Percentiles rank a stretch among this genome's conserved stretches.
Conservation (phyloP, 2,329 filamentous ascomycete genomes). For the Fusarium verticillioides region DNA sequence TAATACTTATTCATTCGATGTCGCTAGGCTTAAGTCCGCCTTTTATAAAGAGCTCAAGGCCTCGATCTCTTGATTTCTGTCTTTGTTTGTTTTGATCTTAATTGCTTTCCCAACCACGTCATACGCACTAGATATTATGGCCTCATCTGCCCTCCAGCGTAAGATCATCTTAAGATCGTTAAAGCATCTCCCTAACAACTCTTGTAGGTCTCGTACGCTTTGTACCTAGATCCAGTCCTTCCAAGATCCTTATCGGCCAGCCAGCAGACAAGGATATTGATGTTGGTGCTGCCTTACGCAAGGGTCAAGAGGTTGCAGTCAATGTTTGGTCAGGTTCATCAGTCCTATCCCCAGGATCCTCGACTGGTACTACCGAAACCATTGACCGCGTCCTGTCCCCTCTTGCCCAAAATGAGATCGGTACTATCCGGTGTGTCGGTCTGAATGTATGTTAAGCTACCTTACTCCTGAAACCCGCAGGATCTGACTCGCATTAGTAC, state of each 20-base stretch:
- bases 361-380: slow-evolving; percentile 58
- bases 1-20: background rate
- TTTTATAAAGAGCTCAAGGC: slow-evolving; percentile 21
- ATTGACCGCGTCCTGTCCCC: slow-evolving; percentile 62
- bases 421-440: slow-evolving; percentile 68
- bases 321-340: slow-evolving; percentile 68
- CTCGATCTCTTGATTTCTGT: background rate
- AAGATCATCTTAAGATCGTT: background rate
- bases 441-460: slow-evolving; percentile 57
- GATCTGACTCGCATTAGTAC: slow-evolving; percentile 43
- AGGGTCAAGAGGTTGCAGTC: slow-evolving; percentile 66
- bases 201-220: slow-evolving; percentile 68
- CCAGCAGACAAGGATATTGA: slow-evolving; percentile 64
- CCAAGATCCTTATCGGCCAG: slow-evolving; percentile 65
- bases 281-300: slow-evolving; percentile 66
- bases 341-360: slow-evolving; percentile 63
- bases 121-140: slow-evolving; percentile 19
- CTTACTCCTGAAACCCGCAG: background rate
- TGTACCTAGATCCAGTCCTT: slow-evolving; percentile 60
- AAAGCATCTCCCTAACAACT: background rate
- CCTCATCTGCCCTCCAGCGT: slow-evolving; percentile 39
- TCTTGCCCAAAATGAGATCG: slow-evolving; percentile 53
- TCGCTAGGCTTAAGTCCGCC: slow-evolving; percentile 5
- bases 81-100: background rate
- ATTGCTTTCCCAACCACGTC: background rate